These are phyloP conservation scores for Tylopilus plumbeoviolaceoides DNA, from an alignment of 768 basidiomycete genomes.

Conservation along the genomic window DNA sequence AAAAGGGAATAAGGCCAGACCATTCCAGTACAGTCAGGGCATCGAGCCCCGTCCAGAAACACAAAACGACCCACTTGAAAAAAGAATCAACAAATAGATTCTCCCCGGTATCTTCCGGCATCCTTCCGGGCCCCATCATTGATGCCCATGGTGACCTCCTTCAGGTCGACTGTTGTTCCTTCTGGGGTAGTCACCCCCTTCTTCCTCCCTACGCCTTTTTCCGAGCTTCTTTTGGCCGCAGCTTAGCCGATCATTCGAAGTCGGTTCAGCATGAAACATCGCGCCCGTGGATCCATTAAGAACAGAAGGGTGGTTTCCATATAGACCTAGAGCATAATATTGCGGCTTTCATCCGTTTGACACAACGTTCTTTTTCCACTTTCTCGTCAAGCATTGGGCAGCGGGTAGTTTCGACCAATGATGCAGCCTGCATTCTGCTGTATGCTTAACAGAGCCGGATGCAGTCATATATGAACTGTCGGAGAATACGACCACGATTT, in stretches of 20 bases:
- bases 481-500: neutral
- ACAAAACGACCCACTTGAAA: neutral
- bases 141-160: conserved; percentile 1
- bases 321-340: conserved; percentile 9
- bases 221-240: conserved; percentile 22
- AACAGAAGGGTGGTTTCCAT: conserved; percentile 18
- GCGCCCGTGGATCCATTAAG: conserved; percentile 26
- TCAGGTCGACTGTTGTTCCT: conserved; percentile 8
- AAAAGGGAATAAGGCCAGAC: conserved; percentile 1
- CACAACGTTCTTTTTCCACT: conserved; percentile 13
- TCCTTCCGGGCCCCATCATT: conserved; percentile 12
- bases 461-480: conserved; percentile 1
- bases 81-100: conserved; percentile 1
- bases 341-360: conserved; percentile 7
- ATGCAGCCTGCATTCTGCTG: conserved; percentile 4
- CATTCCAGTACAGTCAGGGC: neutral
- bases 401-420: conserved; percentile 4
- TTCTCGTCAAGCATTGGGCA: conserved; percentile 13
- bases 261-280: conserved; percentile 14
- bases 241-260: conserved; percentile 20
- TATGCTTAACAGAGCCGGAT: neutral
- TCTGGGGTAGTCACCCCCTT: conserved; percentile 9
- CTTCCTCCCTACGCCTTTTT: conserved; percentile 13
- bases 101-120: conserved; percentile 20
- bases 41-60: conserved; percentile 6